Base-by-base conservation (phyloP, 495 filamentous ascomycete genomes). In the Penicillium daleae region DNA sequence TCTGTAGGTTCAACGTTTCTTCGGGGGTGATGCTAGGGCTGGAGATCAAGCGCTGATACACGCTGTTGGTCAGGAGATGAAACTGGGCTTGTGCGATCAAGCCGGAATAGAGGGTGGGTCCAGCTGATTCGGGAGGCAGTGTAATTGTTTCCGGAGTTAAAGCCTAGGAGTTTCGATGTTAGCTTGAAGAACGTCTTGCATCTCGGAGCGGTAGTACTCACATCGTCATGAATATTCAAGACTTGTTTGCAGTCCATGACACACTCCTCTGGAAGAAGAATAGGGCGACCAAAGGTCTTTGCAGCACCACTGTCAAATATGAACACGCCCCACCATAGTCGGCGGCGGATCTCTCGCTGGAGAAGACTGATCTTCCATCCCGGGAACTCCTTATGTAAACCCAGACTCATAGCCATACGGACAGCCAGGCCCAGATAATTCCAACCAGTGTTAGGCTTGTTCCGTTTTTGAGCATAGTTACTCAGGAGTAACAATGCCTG, bases 381-480 rank as follows among this genome's bases (percentile, higher is more conserved):
- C 22, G 74, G 81, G 56, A 85, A 84, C 63, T 84, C 83, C 58
- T 85, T 85, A 58, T 85, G 82, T 22, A 85, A 72, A 9, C 83
- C 83, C 32, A 85, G 62, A 60, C 82, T 80, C 78, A 83, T 81
- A 17, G 83, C 80, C 75, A 83, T 83, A 26, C 83, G 67, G 21
- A 80, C 74, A 21, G 83, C 82, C 21, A 84, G 49, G 2, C 83
- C 83, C 6, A 82, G 67, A 60, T 81, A 85, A 46, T 84, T 86
- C 72, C 82, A 86, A 10, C 82, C 82, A 0, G 82, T 83, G 58
- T 86, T 85, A 13, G 82, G 83, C 59, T 84, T 82, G 63, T 84
- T 79, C 29, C 82, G 71, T 64, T 85, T 86, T 66, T 86, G 83
- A 3, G 79, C 76, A 66, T 83, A 83, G 57, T 85, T 82, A 52